phyloP scores from a whole-genome alignment of 805 yeast species.

The Clavispora carvajalis region DNA sequence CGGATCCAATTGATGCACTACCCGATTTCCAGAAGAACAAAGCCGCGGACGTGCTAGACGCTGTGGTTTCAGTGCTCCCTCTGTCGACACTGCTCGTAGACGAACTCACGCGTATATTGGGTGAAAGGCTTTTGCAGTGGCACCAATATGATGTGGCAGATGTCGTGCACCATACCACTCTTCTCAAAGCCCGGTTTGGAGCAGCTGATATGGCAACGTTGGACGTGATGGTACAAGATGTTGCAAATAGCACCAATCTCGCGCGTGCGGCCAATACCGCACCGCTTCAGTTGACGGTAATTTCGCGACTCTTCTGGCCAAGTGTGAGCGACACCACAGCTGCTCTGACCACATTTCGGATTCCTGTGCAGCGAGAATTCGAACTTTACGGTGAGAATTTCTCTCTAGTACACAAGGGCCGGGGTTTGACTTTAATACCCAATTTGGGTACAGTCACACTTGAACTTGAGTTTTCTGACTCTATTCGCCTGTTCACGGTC shows the following conservation, averaged over 20 bases:
- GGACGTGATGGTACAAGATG: constrained; percentile 81
- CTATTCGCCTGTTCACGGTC: constrained; percentile 39
- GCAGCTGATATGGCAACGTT: constrained; percentile 59
- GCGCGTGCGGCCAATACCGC: constrained; percentile 21
- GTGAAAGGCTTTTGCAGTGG: constrained; percentile 47
- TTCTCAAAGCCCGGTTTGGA: constrained; percentile 61
- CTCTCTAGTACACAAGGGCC: constrained; percentile 44
- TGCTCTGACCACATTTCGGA: constrained; percentile 33
- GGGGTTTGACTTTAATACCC: constrained; percentile 53
- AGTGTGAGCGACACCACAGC: constrained; percentile 28
- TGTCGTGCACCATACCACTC: constrained; percentile 39
- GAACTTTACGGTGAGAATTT: constrained; percentile 42
- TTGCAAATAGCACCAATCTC: constrained; percentile 48
- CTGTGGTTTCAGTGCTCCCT: constrained; percentile 68
- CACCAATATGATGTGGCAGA: constrained; percentile 37
- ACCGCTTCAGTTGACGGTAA: constrained; percentile 48
- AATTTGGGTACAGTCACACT: constrained; percentile 59
- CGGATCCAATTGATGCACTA: constrained; percentile 88
- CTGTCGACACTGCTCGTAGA: constrained; percentile 59
- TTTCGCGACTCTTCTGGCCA: constrained; percentile 86
- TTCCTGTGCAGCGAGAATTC: constrained; percentile 49
- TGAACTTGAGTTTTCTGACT: constrained; percentile 36
- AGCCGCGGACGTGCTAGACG: constrained; percentile 64
- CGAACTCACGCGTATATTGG: constrained; percentile 59
- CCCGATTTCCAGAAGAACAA: constrained; percentile 67